A percentile compares a stretch with the other conserved stretches of the same genome.
phyloP scores from a whole-genome alignment of 1,139 yeast species.

The Protomyces inouyei region DNA sequence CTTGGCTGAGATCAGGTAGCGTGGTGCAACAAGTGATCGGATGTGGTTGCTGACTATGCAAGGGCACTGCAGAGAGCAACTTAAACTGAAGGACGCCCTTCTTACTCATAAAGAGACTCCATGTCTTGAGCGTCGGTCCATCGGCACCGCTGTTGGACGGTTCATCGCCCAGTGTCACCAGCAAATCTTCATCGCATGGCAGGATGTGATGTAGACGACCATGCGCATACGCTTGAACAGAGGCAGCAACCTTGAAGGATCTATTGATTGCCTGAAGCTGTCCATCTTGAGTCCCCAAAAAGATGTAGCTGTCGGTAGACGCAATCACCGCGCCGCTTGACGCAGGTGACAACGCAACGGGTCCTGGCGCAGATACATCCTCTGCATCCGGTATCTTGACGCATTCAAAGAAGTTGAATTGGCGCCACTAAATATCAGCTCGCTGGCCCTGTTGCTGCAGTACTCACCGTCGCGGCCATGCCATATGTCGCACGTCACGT shows the following conservation, averaged over 20 bases:
- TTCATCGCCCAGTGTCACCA: conserved; percentile 18
- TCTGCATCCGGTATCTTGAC: conserved; percentile 55
- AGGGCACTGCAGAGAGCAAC: neutral
- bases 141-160: neutral
- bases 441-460: neutral
- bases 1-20: conserved; percentile 38
- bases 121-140: conserved; percentile 15
- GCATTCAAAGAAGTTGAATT: conserved; percentile 79
- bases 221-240: conserved; percentile 60
- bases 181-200: neutral
- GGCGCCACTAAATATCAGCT: conserved; percentile 56
- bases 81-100: neutral
- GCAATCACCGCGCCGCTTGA: neutral
- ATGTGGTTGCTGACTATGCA: conserved; percentile 11
- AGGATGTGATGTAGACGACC: conserved; percentile 54
- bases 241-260: conserved; percentile 46
- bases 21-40: conserved; percentile 18
- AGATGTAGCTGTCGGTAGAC: conserved; percentile 50
- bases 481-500: neutral
- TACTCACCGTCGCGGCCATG: neutral
- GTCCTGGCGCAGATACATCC: conserved; percentile 44
- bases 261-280: conserved; percentile 56
- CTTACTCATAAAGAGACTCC: neutral
- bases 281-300: conserved; percentile 56
- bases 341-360: conserved; percentile 55